Conservation (phyloP, 1,284 basidiomycete genomes). For the Tilletia walkeri region DNA sequence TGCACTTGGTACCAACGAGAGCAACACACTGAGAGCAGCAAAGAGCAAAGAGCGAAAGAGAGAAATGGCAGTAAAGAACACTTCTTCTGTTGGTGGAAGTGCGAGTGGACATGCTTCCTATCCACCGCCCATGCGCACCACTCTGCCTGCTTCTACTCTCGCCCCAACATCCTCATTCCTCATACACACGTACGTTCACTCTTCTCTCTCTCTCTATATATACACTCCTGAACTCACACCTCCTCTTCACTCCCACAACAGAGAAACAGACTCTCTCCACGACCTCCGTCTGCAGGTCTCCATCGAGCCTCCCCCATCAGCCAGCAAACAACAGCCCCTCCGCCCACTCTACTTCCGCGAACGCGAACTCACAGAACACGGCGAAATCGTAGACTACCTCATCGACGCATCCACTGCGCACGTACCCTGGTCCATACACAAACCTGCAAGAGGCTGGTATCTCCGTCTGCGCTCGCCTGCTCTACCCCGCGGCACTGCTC, state of each 20-base stretch:
- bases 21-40: neutral
- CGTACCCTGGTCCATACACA: constrained; percentile 39
- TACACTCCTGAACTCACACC: too few species aligned
- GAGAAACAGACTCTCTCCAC: constrained; percentile 11
- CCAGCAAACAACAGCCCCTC: constrained; percentile 25
- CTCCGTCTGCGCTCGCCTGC: constrained; percentile 39
- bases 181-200: too few species aligned
- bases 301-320: neutral
- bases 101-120: too few species aligned
- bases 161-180: too few species aligned
- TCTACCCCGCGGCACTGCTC: constrained; percentile 33
- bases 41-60: too few species aligned
- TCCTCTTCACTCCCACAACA: neutral
- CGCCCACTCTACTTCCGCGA: constrained; percentile 39
- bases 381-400: constrained; percentile 46
- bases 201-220: too few species aligned
- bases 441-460: constrained; percentile 44
- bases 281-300: constrained; percentile 2
- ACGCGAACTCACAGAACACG: constrained; percentile 28
- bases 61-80: too few species aligned
- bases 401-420: constrained; percentile 31
- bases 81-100: too few species aligned
- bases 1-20: neutral
- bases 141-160: too few species aligned
- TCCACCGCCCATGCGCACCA: too few species aligned